Conservation (phyloP, 257 asterid species). For the Solanum etuberosum region DNA sequence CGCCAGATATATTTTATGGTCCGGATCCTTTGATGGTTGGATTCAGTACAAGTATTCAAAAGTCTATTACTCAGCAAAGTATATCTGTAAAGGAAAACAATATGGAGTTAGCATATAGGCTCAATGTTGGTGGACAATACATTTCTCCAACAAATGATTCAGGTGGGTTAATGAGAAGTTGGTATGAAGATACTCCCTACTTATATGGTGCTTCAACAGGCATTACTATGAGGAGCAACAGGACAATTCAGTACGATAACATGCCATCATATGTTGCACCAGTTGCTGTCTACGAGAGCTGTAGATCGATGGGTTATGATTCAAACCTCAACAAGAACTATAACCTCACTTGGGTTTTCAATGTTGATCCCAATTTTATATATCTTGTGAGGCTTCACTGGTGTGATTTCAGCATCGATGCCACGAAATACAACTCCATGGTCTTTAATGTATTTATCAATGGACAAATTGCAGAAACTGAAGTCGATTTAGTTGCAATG, state of each 20-base stretch:
- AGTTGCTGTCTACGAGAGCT: conserved; percentile 36
- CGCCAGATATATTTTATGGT: conserved; percentile 33
- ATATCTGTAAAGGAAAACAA: conserved; percentile 25
- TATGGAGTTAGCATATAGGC: conserved; percentile 50
- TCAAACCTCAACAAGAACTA: conserved; percentile 23
- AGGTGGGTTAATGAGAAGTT: conserved; percentile 61
- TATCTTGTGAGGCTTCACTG: conserved; percentile 78
- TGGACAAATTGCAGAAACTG: conserved; percentile 41
- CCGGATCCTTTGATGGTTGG: conserved; percentile 39
- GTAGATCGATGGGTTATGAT: conserved; percentile 56
- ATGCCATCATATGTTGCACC: conserved; percentile 55
- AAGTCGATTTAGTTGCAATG: conserved; percentile 33
- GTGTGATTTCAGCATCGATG: conserved; percentile 51
- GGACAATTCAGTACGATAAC: conserved; percentile 18
- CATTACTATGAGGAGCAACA: conserved; percentile 19
- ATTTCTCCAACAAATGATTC: conserved; percentile 53
- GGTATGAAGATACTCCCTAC: conserved; percentile 79
- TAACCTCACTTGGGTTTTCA: conserved; percentile 73
- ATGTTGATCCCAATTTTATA: conserved; percentile 58
- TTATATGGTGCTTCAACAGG: conserved; percentile 41
- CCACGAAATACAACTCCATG: conserved; percentile 44
- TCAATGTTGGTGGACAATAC: conserved; percentile 73
- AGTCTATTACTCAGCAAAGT: conserved; percentile 3
- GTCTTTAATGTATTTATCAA: conserved; percentile 48
- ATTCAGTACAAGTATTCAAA: background rate